Evolutionary conservation across 2,329 filamentous ascomycete species (phyloP), one percentile per base, ranked within the genome.

Genomic region (Aspergillus jensenii): DNA sequence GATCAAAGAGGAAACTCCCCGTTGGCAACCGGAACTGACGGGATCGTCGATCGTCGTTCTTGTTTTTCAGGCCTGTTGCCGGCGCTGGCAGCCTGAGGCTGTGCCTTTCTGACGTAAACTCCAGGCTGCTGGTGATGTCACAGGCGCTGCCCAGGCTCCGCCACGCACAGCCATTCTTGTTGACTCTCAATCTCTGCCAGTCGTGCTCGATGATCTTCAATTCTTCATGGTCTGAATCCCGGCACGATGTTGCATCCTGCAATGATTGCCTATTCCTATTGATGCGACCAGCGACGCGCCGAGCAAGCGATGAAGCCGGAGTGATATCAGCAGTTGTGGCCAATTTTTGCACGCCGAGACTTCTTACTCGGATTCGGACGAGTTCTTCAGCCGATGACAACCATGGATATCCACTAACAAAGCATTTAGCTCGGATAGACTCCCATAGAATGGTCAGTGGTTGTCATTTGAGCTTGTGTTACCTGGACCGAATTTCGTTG

Each of bases 111-210:
- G 51, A 54, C 39, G 51, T 54, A 39, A 46, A 21, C 21, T 14
- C 5, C 27, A 48, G n/a, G 25, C 19, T 31, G 8, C 3, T 31
- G 52, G 21, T 54, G 52, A 54, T 54, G 52, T 54, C 52, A 54
- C 27, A 8, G 27, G 35, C 15, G 35, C 35, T 40, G 52, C 52
- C 52, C 41, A 54, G 33, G 27, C 40, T 33, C 43, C 52, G 53
- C 35, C 45, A 55, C 39, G 11, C 5, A 47, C 8, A 35, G 15
- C 21, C 35, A 37, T 37, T 37, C n/a, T 46, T 46, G 14, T 46
- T 46, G 14, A 23, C 43, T 12, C 23, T 46, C 19, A 23, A 11
- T 12, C 23, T 46, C 19, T 25, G 14, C 12, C 35, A 37, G 35
- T 31, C 27, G 27, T 8, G 27, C 27, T 11, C 27, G 27, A 4